Conservation (phyloP, 257 asterid species). For the Euphrasia confusa region DNA sequence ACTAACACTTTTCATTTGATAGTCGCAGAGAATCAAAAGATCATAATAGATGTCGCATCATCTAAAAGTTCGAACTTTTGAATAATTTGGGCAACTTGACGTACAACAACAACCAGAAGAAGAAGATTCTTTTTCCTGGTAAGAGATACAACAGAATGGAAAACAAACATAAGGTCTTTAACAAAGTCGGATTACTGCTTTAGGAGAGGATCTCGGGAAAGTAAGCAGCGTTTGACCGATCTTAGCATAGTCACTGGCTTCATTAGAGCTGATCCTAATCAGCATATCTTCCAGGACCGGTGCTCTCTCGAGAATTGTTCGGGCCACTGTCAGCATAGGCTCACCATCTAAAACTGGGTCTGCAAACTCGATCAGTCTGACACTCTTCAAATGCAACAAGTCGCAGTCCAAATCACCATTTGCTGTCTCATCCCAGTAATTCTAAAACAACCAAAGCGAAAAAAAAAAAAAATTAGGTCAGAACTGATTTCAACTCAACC, state of each 20-base stretch:
- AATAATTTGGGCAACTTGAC: too few species aligned
- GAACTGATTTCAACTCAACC: not conserved
- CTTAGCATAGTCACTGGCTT: not conserved
- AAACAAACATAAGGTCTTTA: too few species aligned
- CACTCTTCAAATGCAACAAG: constrained; percentile 21
- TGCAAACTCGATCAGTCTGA: not conserved
- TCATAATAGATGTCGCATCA: too few species aligned
- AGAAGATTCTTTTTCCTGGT: too few species aligned
- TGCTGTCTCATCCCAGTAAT: not conserved
- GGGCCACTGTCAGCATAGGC: constrained; percentile 7
- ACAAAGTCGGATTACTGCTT: constrained; percentile 5
- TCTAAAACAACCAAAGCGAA: not conserved
- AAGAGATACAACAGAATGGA: too few species aligned
- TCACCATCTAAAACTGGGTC: not conserved
- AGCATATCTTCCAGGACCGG: constrained; percentile 6
- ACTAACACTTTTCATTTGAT: too few species aligned
- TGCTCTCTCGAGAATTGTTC: constrained; percentile 12
- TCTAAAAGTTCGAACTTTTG: too few species aligned
- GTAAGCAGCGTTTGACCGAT: constrained; percentile 1
- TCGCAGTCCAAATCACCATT: not conserved
- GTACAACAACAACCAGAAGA: too few species aligned
- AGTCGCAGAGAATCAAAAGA: too few species aligned
- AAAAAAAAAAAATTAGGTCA: not conserved
- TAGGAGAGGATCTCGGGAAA: constrained; percentile 5
- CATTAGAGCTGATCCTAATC: not conserved